These are phyloP conservation scores for Closterium sp. DNA, from an alignment of 139 green algal species.

Conservation along the genomic window DNA sequence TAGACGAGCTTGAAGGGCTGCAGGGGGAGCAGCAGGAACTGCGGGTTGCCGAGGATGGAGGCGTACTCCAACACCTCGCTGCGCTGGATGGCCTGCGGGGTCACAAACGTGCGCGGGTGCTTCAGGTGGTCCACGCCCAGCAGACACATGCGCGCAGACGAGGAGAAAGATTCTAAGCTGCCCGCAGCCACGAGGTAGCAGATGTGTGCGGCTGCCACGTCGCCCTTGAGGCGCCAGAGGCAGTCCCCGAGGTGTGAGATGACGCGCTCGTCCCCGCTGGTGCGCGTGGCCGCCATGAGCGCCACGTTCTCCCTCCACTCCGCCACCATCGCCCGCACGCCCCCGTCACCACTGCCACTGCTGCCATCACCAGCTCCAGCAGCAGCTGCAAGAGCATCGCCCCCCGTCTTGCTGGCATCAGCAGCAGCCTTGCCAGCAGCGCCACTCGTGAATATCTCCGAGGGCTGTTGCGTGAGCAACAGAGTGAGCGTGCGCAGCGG, in stretches of 20 bases:
- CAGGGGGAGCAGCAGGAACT: constrained; percentile 53
- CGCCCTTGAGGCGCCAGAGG: constrained; percentile 53
- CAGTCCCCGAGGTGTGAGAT: constrained; percentile 68
- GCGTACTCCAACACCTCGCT: constrained; percentile 78
- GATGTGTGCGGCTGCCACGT: constrained; percentile 67
- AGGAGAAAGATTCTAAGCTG: constrained; percentile 41
- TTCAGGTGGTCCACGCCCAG: constrained; percentile 59
- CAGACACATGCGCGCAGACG: constrained; percentile 57
- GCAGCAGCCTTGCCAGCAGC: neutral
- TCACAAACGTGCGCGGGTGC: constrained; percentile 53
- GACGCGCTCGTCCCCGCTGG: constrained; percentile 54
- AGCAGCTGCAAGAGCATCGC: neutral
- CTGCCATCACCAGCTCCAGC: neutral
- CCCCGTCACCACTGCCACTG: neutral
- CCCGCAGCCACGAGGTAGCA: constrained; percentile 70
- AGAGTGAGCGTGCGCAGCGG: constrained; percentile 68
- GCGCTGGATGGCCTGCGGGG: constrained; percentile 43
- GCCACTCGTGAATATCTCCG: constrained; percentile 42
- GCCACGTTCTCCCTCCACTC: constrained; percentile 75
- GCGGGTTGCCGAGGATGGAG: constrained; percentile 52
- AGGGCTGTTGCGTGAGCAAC: constrained; percentile 60
- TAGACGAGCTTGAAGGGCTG: constrained; percentile 71
- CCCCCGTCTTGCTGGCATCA: neutral
- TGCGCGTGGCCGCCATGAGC: constrained; percentile 64
- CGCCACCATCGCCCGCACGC: constrained; percentile 46